Percentiles rank a stretch among this genome's conserved stretches.
These are phyloP conservation scores for Thielaviopsis ethacetica DNA, from an alignment of 2,329 filamentous ascomycete species.

Conservation along the genomic window DNA sequence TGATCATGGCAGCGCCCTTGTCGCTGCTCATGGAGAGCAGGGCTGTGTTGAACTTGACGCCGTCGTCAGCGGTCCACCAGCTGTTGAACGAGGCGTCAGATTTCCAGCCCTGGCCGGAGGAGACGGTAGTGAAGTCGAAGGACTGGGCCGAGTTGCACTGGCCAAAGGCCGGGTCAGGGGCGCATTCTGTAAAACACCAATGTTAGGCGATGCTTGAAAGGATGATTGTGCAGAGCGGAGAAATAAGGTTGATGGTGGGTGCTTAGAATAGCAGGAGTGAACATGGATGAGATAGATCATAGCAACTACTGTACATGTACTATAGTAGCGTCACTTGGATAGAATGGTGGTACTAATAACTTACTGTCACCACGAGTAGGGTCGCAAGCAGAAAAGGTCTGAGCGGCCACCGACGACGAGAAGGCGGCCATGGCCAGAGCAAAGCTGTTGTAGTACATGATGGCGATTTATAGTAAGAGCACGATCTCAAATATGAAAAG, in stretches of 20 bases:
- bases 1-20: conserved; percentile 29
- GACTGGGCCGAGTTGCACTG: conserved; percentile 22
- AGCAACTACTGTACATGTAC: too few relatives aligned
- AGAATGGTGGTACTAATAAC: not conserved
- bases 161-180: conserved; percentile 47
- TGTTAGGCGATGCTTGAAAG: not conserved
- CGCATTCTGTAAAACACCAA: conserved; percentile 26
- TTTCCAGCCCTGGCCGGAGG: conserved; percentile 23
- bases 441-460: conserved; percentile 26
- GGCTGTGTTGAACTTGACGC: conserved; percentile 16
- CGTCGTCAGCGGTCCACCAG: conserved; percentile 21
- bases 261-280: not conserved
- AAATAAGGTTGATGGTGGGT: not conserved
- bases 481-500: not conserved
- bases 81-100: conserved; percentile 13
- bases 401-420: conserved; percentile 32
- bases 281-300: too few relatives aligned
- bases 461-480: not conserved
- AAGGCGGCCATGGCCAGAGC: conserved; percentile 24
- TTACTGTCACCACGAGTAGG: conserved; percentile 19
- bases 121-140: conserved; percentile 49
- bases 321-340: not conserved
- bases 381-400: conserved; percentile 40
- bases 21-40: conserved; percentile 16
- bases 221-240: not conserved